phyloP scores from a whole-genome alignment of 345 rosid genomes.

The Sonneratia alba region DNA sequence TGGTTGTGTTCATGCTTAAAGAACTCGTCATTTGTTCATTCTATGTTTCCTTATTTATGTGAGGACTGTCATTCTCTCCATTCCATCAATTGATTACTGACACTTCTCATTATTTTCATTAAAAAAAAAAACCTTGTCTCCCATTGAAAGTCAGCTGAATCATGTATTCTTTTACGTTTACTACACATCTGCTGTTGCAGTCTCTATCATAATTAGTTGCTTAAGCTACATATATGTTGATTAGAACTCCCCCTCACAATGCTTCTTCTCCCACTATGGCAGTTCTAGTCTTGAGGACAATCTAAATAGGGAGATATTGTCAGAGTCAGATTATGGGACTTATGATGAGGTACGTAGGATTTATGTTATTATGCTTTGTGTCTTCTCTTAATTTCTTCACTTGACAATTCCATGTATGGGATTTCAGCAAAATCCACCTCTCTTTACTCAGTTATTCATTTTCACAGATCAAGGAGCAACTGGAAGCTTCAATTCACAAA shows the following conservation, averaged over 20 bases:
- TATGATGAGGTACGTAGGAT: slow-evolving; percentile 36
- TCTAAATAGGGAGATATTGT: slow-evolving; percentile 33
- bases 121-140: not conserved
- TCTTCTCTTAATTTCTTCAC: not conserved
- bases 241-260: not conserved
- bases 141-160: not conserved
- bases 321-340: slow-evolving; percentile 41
- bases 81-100: not conserved
- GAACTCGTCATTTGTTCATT: not conserved
- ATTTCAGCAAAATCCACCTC: not conserved
- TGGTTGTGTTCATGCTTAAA: not conserved
- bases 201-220: not conserved
- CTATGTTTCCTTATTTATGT: not conserved
- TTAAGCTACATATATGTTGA: not conserved
- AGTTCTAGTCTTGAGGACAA: slow-evolving; percentile 34
- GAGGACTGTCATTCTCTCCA: not conserved
- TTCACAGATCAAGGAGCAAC: slow-evolving; percentile 47
- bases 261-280: slow-evolving; percentile 14
- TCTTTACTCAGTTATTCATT: not conserved
- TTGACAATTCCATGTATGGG: not conserved
- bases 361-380: not conserved
- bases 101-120: not conserved
- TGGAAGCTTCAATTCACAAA: slow-evolving; percentile 38
- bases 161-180: not conserved
- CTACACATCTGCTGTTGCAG: not conserved